Evolutionary conservation across 331 rosid species (phyloP).

Genomic region (Prunus yedoensis): DNA sequence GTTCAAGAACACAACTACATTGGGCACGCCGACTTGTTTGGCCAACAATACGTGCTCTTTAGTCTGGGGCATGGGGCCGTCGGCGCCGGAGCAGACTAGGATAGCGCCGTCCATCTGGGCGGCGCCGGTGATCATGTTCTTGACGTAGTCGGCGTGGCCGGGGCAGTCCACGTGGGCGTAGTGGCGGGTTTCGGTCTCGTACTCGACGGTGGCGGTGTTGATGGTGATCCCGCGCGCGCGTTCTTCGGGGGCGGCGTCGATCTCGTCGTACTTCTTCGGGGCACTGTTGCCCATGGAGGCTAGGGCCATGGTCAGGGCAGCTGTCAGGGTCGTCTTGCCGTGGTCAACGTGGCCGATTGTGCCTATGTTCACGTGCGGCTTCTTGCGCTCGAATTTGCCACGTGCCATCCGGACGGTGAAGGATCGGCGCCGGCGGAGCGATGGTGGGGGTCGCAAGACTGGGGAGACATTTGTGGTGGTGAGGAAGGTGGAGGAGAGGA

Average conservation of each 20-base stretch:
- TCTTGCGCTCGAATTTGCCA: constrained; percentile 38
- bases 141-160: constrained; percentile 24
- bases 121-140: constrained; percentile 25
- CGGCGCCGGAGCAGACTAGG: constrained; percentile 20
- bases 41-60: constrained; percentile 20
- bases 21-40: constrained; percentile 18
- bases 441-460: neutral
- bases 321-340: constrained; percentile 36
- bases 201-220: constrained; percentile 31
- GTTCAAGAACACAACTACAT: constrained; percentile 21
- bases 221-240: constrained; percentile 40
- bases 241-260: constrained; percentile 36
- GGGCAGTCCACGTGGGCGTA: constrained; percentile 26
- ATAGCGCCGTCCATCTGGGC: constrained; percentile 26
- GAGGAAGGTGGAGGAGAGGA: constrained; percentile 7
- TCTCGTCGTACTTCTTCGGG: constrained; percentile 39
- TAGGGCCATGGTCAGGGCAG: constrained; percentile 39
- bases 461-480: neutral
- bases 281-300: constrained; percentile 37
- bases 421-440: constrained; percentile 3
- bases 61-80: constrained; percentile 26
- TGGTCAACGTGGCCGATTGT: constrained; percentile 39
- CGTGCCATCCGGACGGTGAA: constrained; percentile 31
- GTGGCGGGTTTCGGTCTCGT: constrained; percentile 24
- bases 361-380: constrained; percentile 40